phyloP scores from a whole-genome alignment of 352 stramenopile genomes.

The Phytopythium cucurbitacearum region DNA sequence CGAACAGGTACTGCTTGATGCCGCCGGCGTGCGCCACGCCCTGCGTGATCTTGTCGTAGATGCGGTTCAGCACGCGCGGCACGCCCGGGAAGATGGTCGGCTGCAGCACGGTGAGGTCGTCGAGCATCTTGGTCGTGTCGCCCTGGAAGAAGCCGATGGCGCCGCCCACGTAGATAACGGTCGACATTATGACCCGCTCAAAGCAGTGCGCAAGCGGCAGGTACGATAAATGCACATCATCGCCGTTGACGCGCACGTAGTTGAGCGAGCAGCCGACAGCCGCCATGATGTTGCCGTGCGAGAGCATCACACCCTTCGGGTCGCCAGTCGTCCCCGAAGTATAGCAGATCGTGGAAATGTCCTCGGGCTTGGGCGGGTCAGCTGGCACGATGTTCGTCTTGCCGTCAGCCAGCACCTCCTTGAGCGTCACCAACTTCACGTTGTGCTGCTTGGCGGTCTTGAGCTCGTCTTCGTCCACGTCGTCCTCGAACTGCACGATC shows the following conservation, averaged over 20 bases:
- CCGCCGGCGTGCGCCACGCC: conserved; percentile 67
- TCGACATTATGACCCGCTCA: conserved; percentile 67
- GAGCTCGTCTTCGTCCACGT: conserved; percentile 37
- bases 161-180: conserved; percentile 60
- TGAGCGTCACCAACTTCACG: conserved; percentile 40
- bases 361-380: conserved; percentile 26
- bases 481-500: conserved; percentile 57
- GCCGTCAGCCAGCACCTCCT: conserved; percentile 33
- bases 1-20: conserved; percentile 89
- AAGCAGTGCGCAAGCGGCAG: conserved; percentile 94
- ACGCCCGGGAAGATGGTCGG: conserved; percentile 91
- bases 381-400: conserved; percentile 39
- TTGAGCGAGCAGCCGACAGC: conserved; percentile 24
- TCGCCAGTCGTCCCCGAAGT: conserved; percentile 44
- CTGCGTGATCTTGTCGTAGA: conserved; percentile 92
- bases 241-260: conserved; percentile 17
- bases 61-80: conserved; percentile 93
- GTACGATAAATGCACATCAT: conserved; percentile 87
- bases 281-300: conserved; percentile 38
- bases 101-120: conserved; percentile 88
- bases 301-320: conserved; percentile 47
- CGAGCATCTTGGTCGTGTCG: conserved; percentile 84
- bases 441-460: conserved; percentile 30
- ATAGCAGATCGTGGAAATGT: conserved; percentile 59
- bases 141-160: conserved; percentile 92